A percentile compares a stretch with the other conserved stretches of the same genome.
These are phyloP conservation scores for Spathaspora arborariae DNA, from an alignment of 805 yeast species.

Conservation along the genomic window DNA sequence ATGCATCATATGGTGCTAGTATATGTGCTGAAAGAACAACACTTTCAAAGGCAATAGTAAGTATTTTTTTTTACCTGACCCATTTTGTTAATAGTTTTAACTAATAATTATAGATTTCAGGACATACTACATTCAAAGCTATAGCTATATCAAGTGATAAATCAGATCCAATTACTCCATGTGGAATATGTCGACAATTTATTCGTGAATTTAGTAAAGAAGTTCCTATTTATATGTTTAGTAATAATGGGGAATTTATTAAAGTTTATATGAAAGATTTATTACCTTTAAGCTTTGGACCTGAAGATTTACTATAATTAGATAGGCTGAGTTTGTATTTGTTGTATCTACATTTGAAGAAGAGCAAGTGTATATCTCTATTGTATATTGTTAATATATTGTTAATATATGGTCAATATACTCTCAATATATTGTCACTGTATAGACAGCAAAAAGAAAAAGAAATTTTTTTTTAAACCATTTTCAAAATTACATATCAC, in stretches of 20 bases:
- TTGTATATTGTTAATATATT: too few relatives aligned
- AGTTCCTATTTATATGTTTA: slow-evolving; percentile 68
- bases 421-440: background rate
- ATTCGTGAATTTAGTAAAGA: slow-evolving; percentile 72
- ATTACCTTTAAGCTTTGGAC: slow-evolving; percentile 85
- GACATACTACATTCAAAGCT: slow-evolving; percentile 46
- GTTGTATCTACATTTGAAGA: too few relatives aligned
- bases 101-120: slow-evolving; percentile 31
- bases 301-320: slow-evolving; percentile 47
- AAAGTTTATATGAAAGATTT: slow-evolving; percentile 55
- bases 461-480: background rate
- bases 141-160: slow-evolving; percentile 67
- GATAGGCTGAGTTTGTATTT: too few relatives aligned
- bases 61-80: slow-evolving; percentile 14
- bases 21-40: slow-evolving; percentile 41
- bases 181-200: slow-evolving; percentile 92
- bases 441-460: background rate
- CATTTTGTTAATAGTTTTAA: too few relatives aligned
- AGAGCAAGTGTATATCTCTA: too few relatives aligned
- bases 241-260: slow-evolving; percentile 44
- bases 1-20: slow-evolving; percentile 77
- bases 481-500: background rate
- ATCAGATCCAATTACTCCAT: slow-evolving; percentile 56
- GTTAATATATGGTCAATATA: too few relatives aligned
- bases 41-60: slow-evolving; percentile 28